Evolutionary conservation across 2,329 filamentous ascomycete species (phyloP).

Genomic region (Whalleya microplaca): DNA sequence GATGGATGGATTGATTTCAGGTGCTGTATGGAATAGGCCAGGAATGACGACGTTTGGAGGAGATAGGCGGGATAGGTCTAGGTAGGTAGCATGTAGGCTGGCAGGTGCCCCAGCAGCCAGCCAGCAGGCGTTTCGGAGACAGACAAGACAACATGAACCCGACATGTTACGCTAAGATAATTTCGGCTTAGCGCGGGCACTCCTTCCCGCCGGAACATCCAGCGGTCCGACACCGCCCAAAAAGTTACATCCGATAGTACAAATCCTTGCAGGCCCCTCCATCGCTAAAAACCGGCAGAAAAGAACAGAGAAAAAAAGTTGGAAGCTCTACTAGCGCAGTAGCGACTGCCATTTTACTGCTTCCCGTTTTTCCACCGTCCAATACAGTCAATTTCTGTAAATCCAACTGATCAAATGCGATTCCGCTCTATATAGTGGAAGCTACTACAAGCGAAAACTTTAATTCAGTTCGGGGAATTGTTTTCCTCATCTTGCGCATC

Average conservation of each 20-base stretch:
- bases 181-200: neutral
- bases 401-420: neutral
- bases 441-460: neutral
- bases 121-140: neutral
- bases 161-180: neutral
- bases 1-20: conserved; percentile 13
- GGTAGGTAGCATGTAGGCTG: neutral
- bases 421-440: neutral
- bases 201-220: conserved; percentile 21
- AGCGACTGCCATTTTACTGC: conserved; percentile 2
- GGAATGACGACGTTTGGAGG: conserved; percentile 28
- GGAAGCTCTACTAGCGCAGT: neutral
- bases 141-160: neutral
- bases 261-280: conserved; percentile 16
- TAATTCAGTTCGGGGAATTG: neutral
- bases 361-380: neutral
- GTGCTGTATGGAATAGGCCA: conserved; percentile 18
- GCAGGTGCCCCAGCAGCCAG: neutral
- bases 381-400: neutral
- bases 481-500: neutral
- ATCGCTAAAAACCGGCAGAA: conserved; percentile 19
- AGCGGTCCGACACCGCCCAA: conserved; percentile 31
- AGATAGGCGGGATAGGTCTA: conserved; percentile 17
- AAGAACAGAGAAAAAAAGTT: conserved; percentile 20
- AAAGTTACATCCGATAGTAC: conserved; percentile 5